Conservation (phyloP, 2,329 filamentous ascomycete species). For the Ophiostoma piceae region DNA sequence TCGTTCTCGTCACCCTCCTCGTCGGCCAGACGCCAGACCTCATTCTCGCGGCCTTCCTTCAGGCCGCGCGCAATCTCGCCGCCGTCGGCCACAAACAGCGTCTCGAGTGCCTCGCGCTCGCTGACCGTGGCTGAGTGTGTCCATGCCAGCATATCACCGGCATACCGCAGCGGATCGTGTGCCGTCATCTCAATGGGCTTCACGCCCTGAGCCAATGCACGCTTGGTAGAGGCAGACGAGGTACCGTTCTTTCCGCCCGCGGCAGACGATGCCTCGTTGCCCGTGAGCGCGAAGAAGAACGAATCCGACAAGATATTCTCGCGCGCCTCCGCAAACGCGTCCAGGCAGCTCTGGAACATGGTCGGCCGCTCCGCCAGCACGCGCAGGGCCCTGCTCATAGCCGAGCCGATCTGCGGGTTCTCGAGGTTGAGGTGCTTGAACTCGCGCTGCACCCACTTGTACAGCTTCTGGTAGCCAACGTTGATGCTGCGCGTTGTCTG, state of each 20-base stretch:
- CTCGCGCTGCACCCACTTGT: slow-evolving; percentile 89
- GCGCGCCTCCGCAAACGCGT: slow-evolving; percentile 85
- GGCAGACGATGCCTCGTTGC: slow-evolving; percentile 36
- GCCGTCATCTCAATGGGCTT: slow-evolving; percentile 94
- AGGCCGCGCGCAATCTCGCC: slow-evolving; percentile 82
- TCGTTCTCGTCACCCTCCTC: slow-evolving; percentile 50
- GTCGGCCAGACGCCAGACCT: slow-evolving; percentile 70
- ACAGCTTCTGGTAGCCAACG: slow-evolving; percentile 88
- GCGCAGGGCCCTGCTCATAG: slow-evolving; percentile 75
- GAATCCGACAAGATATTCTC: slow-evolving; percentile 82
- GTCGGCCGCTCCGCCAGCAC: slow-evolving; percentile 85
- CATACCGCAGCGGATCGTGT: slow-evolving; percentile 85
- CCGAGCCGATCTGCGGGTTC: slow-evolving; percentile 82
- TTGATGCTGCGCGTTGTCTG: slow-evolving; percentile 82
- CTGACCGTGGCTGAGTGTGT: slow-evolving; percentile 90
- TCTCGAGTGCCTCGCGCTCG: slow-evolving; percentile 85
- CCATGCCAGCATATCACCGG: slow-evolving; percentile 98
- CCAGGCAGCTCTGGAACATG: slow-evolving; percentile 87
- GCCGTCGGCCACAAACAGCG: slow-evolving; percentile 84
- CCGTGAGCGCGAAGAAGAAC: slow-evolving; percentile 84
- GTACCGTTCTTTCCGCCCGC: neutral
- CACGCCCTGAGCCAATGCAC: slow-evolving; percentile 46
- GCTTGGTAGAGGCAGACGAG: slow-evolving; percentile 26
- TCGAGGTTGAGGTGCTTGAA: slow-evolving; percentile 91
- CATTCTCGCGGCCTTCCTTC: slow-evolving; percentile 71